Conservation (phyloP, 176 grass and related monocot species). For the Themeda triandra region DNA sequence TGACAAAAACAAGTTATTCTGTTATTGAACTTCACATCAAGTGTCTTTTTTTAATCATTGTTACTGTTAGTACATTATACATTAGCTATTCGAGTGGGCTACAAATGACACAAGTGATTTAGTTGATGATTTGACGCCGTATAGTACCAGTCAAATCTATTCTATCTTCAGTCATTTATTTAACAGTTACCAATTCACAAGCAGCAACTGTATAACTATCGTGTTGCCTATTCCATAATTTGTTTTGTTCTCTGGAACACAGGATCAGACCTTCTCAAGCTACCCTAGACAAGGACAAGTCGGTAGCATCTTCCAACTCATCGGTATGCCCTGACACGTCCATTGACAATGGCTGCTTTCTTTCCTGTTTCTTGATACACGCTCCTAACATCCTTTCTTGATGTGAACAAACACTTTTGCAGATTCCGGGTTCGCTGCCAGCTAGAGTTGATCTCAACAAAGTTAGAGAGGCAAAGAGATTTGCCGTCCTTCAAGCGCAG, state of each 20-base stretch:
- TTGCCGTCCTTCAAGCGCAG: slow-evolving; percentile 66
- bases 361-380: slow-evolving; percentile 13
- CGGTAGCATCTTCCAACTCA: slow-evolving; percentile 18
- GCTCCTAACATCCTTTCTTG: slow-evolving; percentile 1
- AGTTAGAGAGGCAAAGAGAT: slow-evolving; percentile 69
- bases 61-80: no score
- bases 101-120: neutral
- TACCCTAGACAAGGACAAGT: slow-evolving; percentile 45
- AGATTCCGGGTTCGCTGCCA: slow-evolving; percentile 37
- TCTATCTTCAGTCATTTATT: neutral
- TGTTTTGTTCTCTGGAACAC: neutral
- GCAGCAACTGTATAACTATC: neutral
- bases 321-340: slow-evolving; percentile 23
- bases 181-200: neutral
- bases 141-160: neutral
- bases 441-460: slow-evolving; percentile 53
- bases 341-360: slow-evolving; percentile 1
- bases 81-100: no score
- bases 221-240: neutral
- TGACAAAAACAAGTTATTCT: neutral
- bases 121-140: slow-evolving; percentile 4
- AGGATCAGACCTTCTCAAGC: slow-evolving; percentile 51
- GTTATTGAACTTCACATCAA: neutral
- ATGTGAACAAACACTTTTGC: slow-evolving; percentile 27
- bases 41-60: neutral